A percentile compares a stretch with the other conserved stretches of the same genome.
Evolutionary conservation across 306 rosid genomes (phyloP).

Genomic region (Castanea mollissima): DNA sequence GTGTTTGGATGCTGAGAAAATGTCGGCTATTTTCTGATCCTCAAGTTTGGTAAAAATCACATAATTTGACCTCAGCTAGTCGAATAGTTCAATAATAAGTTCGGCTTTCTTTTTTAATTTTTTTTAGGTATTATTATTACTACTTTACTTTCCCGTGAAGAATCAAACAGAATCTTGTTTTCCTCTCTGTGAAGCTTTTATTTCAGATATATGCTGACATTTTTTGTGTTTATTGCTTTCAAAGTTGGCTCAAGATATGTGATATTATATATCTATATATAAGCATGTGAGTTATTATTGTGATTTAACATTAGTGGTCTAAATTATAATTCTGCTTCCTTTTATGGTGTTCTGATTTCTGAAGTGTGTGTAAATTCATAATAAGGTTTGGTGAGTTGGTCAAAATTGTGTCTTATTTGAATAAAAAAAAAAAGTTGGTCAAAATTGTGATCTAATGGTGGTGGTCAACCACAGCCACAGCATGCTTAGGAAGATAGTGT

Average conservation of each 20-base stretch:
- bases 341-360: too few relatives aligned
- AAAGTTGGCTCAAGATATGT: not conserved
- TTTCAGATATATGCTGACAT: not conserved
- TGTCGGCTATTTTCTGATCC: too few relatives aligned
- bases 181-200: not conserved
- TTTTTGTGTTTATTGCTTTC: not conserved
- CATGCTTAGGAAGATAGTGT: not conserved
- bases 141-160: not conserved
- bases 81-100: too few relatives aligned
- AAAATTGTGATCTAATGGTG: not conserved
- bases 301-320: not conserved
- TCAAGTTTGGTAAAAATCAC: too few relatives aligned
- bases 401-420: not conserved
- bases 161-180: not conserved
- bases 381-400: not conserved
- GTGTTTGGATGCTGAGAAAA: slow-evolving; percentile 2
- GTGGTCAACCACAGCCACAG: not conserved
- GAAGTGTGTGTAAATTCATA: not conserved
- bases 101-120: too few relatives aligned
- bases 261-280: too few relatives aligned
- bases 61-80: too few relatives aligned
- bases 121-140: too few relatives aligned
- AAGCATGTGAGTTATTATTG: not conserved
- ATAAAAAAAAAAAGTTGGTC: not conserved
- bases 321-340: not conserved